Evolutionary conservation across 176 grass and related monocot genomes (phyloP).

Genomic region (Triticum timopheevii): DNA sequence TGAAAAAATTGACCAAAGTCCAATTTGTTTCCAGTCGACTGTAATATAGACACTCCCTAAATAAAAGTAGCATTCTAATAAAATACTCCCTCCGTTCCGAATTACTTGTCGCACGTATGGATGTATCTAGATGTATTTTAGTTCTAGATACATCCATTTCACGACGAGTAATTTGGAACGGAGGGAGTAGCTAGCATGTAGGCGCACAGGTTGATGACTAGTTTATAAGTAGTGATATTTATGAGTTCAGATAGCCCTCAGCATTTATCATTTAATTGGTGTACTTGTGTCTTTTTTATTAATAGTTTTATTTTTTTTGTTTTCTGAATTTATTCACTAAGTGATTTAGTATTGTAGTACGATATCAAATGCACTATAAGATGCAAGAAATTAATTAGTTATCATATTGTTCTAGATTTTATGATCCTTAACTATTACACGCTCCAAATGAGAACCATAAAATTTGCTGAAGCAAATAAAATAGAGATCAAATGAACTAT

Average conservation of each 20-base stretch:
- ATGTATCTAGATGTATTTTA: too few species aligned
- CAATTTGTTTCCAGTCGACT: too few species aligned
- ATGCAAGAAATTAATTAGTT: neutral
- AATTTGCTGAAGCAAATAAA: conserved; percentile 1
- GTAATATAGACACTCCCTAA: too few species aligned
- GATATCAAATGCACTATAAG: neutral
- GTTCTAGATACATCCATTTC: too few species aligned
- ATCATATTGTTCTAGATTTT: neutral
- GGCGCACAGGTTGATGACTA: neutral
- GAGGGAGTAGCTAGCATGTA: too few species aligned
- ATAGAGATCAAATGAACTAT: neutral
- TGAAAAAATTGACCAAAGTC: too few species aligned
- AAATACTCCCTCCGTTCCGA: too few species aligned
- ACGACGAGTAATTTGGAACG: too few species aligned
- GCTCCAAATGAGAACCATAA: neutral
- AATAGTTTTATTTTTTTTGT: neutral
- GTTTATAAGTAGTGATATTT: neutral
- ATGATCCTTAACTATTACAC: neutral
- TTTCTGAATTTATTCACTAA: neutral
- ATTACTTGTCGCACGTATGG: too few species aligned
- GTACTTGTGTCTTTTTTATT: neutral
- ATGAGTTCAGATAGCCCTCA: neutral
- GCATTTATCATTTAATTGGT: neutral
- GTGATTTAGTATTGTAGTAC: neutral
- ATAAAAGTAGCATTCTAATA: too few species aligned